Evolutionary conservation across 2,329 filamentous ascomycete species (phyloP).

Genomic region (Albophoma yamanashiensis): DNA sequence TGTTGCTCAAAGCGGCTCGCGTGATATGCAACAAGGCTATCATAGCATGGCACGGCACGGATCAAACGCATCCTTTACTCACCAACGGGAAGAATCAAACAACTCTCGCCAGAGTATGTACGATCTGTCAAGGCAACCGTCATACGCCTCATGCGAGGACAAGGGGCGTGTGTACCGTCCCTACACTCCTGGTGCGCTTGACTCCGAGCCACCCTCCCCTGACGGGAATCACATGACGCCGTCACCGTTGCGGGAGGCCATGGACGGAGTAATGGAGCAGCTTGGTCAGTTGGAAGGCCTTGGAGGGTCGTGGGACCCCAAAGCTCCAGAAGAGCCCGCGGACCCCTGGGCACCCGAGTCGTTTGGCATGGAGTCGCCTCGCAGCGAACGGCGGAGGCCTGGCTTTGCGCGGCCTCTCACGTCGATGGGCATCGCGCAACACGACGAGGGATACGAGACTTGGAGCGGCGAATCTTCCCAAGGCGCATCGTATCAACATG

Average conservation of each 20-base stretch:
- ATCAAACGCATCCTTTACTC: constrained; percentile 26
- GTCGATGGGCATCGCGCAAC: constrained; percentile 56
- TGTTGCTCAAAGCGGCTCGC: constrained; percentile 21
- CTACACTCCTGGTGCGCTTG: constrained; percentile 41
- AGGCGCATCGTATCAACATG: constrained; percentile 29
- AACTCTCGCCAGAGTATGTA: constrained; percentile 19
- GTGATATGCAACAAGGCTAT: constrained; percentile 3
- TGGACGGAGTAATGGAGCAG: constrained; percentile 97
- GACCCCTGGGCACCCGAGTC: constrained; percentile 88
- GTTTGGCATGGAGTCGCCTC: constrained; percentile 47
- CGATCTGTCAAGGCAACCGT: constrained; percentile 24
- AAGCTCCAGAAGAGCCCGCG: constrained; percentile 45
- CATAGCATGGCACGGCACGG: constrained; percentile 16
- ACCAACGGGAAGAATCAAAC: constrained; percentile 21
- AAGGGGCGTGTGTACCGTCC: constrained; percentile 19
- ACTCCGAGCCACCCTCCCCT: constrained; percentile 57
- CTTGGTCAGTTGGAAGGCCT: constrained; percentile 61
- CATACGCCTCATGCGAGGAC: constrained; percentile 29
- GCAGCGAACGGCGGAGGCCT: constrained; percentile 13
- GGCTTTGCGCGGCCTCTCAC: constrained; percentile 47
- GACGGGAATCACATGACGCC: constrained; percentile 63
- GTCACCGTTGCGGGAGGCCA: constrained; percentile 83
- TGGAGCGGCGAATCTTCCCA: constrained; percentile 44
- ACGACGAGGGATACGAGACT: constrained; percentile 52
- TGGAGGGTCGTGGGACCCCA: constrained; percentile 42